Evolutionary conservation across 208 protist genomes (phyloP).

Genomic region (Spongospora subterranea): DNA sequence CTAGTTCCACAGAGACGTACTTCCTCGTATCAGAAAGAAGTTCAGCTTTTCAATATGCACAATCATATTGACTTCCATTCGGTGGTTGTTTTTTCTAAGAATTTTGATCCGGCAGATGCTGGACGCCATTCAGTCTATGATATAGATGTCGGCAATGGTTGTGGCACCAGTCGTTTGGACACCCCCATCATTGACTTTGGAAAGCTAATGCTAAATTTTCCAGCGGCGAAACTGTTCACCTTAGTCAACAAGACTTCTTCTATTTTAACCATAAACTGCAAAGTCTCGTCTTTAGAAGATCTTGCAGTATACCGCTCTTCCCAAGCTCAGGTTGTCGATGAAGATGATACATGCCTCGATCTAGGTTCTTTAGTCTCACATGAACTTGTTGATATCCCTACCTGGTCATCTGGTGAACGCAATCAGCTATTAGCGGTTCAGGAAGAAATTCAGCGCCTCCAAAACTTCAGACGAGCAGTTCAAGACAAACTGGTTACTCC

Average conservation of each 20-base stretch:
- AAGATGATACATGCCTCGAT: not conserved
- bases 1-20: not conserved
- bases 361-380: slow-evolving; percentile 14
- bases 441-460: not conserved
- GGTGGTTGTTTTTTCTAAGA: not conserved
- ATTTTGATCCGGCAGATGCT: not conserved
- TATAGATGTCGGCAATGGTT: not conserved
- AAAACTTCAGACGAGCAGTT: not conserved
- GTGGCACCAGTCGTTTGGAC: not conserved
- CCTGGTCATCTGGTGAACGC: not conserved
- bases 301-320: not conserved
- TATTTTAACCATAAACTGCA: not conserved
- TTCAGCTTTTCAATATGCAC: slow-evolving; percentile 10
- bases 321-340: not conserved
- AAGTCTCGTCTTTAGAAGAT: not conserved
- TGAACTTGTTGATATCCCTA: slow-evolving; percentile 1
- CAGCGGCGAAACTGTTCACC: not conserved
- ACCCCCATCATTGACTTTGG: not conserved
- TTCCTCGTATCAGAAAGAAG: slow-evolving; percentile 32
- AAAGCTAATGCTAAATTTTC: slow-evolving; percentile 4
- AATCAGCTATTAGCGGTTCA: not conserved
- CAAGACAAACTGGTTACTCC: not conserved
- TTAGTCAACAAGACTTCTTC: not conserved
- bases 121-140: not conserved
- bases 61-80: not conserved